Conservation (phyloP, 306 rosid genomes). For the Trifolium dubium region DNA sequence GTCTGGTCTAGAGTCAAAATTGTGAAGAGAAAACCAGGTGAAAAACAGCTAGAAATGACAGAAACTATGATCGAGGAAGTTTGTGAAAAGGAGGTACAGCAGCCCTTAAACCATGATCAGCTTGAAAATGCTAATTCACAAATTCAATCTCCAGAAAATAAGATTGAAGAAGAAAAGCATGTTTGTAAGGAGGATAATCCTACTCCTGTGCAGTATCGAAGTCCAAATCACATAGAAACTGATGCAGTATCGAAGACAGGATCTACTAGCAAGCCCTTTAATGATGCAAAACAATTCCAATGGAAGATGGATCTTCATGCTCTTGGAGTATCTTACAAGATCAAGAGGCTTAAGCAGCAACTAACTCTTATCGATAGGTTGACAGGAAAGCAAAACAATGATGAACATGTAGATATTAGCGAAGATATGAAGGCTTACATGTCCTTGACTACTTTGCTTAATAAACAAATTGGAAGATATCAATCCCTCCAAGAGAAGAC, state of each 20-base stretch:
- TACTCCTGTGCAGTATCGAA: slow-evolving; percentile 36
- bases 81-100: slow-evolving; percentile 41
- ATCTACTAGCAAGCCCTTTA: slow-evolving; percentile 42
- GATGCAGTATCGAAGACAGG: slow-evolving; percentile 42
- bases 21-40: slow-evolving; percentile 56
- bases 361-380: slow-evolving; percentile 81
- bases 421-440: slow-evolving; percentile 59
- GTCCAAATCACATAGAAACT: slow-evolving; percentile 38
- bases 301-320: slow-evolving; percentile 97
- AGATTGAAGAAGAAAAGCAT: slow-evolving; percentile 45
- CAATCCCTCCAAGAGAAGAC: slow-evolving; percentile 80
- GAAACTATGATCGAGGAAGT: slow-evolving; percentile 51
- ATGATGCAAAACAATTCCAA: slow-evolving; percentile 63
- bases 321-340: slow-evolving; percentile 87
- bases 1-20: slow-evolving; percentile 56
- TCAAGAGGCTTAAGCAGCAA: slow-evolving; percentile 93
- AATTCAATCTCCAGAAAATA: slow-evolving; percentile 51
- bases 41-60: slow-evolving; percentile 54
- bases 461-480: slow-evolving; percentile 81
- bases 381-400: slow-evolving; percentile 68
- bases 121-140: slow-evolving; percentile 27
- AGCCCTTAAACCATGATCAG: slow-evolving; percentile 16
- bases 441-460: slow-evolving; percentile 60
- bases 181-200: slow-evolving; percentile 37
- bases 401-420: slow-evolving; percentile 48